Conservation (phyloP, 2,329 filamentous ascomycete genomes). For the Penicillium sp. region DNA sequence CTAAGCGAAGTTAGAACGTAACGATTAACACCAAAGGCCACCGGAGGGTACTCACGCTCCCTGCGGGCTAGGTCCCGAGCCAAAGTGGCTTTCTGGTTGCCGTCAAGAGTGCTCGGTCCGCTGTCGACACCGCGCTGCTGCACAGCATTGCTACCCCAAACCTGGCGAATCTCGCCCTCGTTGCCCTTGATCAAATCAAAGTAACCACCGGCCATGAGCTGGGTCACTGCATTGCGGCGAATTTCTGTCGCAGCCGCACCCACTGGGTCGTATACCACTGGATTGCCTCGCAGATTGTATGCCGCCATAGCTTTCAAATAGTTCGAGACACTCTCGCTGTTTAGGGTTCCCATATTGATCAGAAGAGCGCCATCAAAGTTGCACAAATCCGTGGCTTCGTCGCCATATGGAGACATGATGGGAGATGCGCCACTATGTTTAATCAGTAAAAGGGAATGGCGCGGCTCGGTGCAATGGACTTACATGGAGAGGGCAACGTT, state of each 20-base stretch:
- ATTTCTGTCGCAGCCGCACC: slow-evolving; percentile 79
- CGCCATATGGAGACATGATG: slow-evolving; percentile 87
- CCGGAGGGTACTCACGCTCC: slow-evolving; percentile 46
- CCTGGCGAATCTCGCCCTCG: slow-evolving; percentile 76
- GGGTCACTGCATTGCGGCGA: slow-evolving; percentile 66
- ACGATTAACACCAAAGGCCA: not conserved
- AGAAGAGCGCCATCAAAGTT: slow-evolving; percentile 73
- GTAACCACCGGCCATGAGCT: slow-evolving; percentile 68
- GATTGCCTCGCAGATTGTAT: slow-evolving; percentile 73
- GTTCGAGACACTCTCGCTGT: slow-evolving; percentile 66
- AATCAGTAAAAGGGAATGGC: slow-evolving; percentile 15
- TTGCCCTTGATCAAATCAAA: slow-evolving; percentile 93
- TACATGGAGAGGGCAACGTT: slow-evolving; percentile 77
- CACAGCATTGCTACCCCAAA: slow-evolving; percentile 55
- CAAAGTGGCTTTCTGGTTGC: slow-evolving; percentile 57
- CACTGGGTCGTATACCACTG: slow-evolving; percentile 83
- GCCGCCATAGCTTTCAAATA: slow-evolving; percentile 70
- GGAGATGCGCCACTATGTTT: slow-evolving; percentile 66
- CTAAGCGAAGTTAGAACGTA: slow-evolving; percentile 21
- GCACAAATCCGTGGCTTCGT: slow-evolving; percentile 77
- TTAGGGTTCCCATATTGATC: slow-evolving; percentile 92
- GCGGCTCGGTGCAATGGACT: slow-evolving; percentile 11
- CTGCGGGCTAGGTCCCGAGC: slow-evolving; percentile 63
- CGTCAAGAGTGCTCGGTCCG: slow-evolving; percentile 52
- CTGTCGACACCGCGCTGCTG: slow-evolving; percentile 85